Conservation (phyloP, 768 basidiomycete genomes). For the Pulveroboletus frians region DNA sequence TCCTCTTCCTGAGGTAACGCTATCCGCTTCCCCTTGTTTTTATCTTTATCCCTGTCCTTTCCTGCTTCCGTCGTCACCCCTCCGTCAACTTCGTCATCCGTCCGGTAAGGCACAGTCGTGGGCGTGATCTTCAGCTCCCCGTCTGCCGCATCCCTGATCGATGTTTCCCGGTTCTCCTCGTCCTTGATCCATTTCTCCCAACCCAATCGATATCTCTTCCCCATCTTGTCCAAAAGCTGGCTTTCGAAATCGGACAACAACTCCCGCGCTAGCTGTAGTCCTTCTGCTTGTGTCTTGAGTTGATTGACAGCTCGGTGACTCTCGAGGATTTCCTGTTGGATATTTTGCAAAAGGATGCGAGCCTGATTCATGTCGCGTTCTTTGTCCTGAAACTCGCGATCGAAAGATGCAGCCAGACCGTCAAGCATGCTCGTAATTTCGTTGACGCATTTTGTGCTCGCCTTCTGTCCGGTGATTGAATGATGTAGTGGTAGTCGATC, state of each 20-base stretch:
- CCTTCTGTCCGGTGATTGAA: slow-evolving; percentile 79
- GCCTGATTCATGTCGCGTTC: slow-evolving; percentile 90
- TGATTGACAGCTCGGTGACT: slow-evolving; percentile 69
- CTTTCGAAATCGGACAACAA: slow-evolving; percentile 57
- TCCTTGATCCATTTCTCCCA: slow-evolving; percentile 93
- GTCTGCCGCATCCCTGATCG: slow-evolving; percentile 56
- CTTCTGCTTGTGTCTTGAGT: slow-evolving; percentile 65
- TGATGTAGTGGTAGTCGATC: slow-evolving; percentile 76
- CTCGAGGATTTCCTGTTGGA: slow-evolving; percentile 86
- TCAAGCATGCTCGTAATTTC: slow-evolving; percentile 86
- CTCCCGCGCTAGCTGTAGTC: slow-evolving; percentile 55
- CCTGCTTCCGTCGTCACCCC: slow-evolving; percentile 36
- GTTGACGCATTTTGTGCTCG: slow-evolving; percentile 77
- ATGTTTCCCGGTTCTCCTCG: slow-evolving; percentile 73
- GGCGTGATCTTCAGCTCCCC: slow-evolving; percentile 49
- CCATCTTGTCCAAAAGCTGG: slow-evolving; percentile 71
- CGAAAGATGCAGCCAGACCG: slow-evolving; percentile 82
- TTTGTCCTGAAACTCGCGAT: slow-evolving; percentile 86
- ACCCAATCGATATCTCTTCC: slow-evolving; percentile 72
- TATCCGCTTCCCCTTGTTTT: slow-evolving; percentile 53
- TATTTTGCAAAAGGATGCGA: slow-evolving; percentile 76
- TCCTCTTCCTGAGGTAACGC: slow-evolving; percentile 47
- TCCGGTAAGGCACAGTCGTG: slow-evolving; percentile 41
- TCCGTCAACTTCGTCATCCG: slow-evolving; percentile 42
- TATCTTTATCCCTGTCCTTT: slow-evolving; percentile 41